Base-by-base conservation (phyloP, 2,329 filamentous ascomycete genomes). In the Tolypocladium nubicola region DNA sequence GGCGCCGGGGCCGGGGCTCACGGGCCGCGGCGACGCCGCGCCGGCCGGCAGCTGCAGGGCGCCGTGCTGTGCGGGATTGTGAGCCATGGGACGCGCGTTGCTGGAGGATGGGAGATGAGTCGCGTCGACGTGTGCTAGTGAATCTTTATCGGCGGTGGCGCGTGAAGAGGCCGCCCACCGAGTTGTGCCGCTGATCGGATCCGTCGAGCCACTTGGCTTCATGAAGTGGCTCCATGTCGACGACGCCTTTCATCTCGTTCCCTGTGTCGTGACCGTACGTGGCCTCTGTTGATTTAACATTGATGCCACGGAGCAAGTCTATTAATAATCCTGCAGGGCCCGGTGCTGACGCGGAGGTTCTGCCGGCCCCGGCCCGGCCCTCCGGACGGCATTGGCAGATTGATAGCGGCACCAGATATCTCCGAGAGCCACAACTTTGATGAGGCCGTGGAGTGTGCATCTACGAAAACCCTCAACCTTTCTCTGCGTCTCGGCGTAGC, bases 1-100 rank as follows among this genome's bases (percentile, higher is more conserved):
- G 33, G 56, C 47, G 35, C 58, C 55, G 4, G 62, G 55, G 55
- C 40, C 57, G 45, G 64, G 65, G 30, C 62, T 66, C 14, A 61
- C 54, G 33, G 64, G 63, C 13, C 38, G 52, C 9, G 35, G 38
- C 14, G 54, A 26, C 16, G 53, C 13, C 11, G 47, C 26, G 47
- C 47, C 19, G 30, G 11, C n/a, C 4, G 47, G 47, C 13, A 52
- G 11, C n/a, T 52, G 47, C 19, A 52, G 30, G 19, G 47, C 19
- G 47, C n/a, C 14, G 14, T 52, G 30, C 10, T 21, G 47, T 4
- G 21, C n/a, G 47, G 30, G 7, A 35, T n/a, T 19, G 30, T 37
- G 47, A 13, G 47, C 47, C 47, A 52, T 50, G 10, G 47, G 19
- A 21, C 45, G 19, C 8, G 26, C 2, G 26, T 3, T 14, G 8